These are phyloP conservation scores for Cordyceps pruinosa DNA, from an alignment of 2,329 filamentous ascomycete species.

Conservation along the genomic window DNA sequence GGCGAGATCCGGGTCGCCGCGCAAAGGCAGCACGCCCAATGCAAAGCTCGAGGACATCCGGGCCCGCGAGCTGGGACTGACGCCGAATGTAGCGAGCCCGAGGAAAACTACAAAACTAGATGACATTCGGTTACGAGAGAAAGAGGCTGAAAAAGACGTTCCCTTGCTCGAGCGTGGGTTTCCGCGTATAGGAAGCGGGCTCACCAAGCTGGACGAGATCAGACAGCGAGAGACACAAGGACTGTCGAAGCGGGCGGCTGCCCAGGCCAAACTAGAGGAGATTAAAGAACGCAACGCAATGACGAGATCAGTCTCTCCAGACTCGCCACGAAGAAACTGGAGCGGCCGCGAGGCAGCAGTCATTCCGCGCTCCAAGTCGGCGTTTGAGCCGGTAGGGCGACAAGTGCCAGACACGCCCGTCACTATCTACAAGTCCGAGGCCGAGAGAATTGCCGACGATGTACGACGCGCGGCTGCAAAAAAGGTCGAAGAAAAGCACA, in stretches of 20 bases:
- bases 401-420: conserved; percentile 33
- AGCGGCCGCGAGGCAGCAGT: conserved; percentile 10
- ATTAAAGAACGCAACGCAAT: conserved; percentile 44
- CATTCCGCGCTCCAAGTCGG: conserved; percentile 18
- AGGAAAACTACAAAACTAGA: conserved; percentile 25
- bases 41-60: conserved; percentile 40
- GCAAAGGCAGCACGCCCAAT: conserved; percentile 29
- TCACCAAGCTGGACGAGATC: conserved; percentile 45
- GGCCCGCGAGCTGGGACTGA: conserved; percentile 27
- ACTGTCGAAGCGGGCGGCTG: conserved; percentile 39
- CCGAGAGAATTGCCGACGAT: background rate
- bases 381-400: conserved; percentile 25
- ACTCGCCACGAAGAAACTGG: conserved; percentile 19
- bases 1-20: conserved; percentile 1
- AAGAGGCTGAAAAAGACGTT: conserved; percentile 25
- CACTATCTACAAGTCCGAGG: conserved; percentile 29
- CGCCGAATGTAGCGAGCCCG: conserved; percentile 3
- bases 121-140: conserved; percentile 30
- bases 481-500: conserved; percentile 4
- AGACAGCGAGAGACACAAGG: conserved; percentile 36
- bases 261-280: conserved; percentile 45
- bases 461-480: background rate
- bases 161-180: conserved; percentile 25
- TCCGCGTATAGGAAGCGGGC: conserved; percentile 23
- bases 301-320: conserved; percentile 37